A percentile compares a stretch with the other conserved stretches of the same genome.
Evolutionary conservation across 441 rosid species (phyloP).

Genomic region (Euphorbia schlechtendalii): DNA sequence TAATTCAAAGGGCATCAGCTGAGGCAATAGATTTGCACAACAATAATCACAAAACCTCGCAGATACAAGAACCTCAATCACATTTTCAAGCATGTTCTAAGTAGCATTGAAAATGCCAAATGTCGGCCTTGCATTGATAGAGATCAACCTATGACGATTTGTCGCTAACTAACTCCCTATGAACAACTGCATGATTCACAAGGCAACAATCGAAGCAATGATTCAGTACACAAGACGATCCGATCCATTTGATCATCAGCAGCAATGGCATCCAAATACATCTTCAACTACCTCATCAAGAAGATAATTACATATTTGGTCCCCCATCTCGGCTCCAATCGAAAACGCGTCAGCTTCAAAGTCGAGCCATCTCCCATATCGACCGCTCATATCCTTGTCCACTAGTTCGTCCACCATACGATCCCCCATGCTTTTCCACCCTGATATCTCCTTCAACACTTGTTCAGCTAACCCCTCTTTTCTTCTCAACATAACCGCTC

Average conservation of each 20-base stretch:
- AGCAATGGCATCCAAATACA: too few relatives aligned
- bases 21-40: constrained; percentile 1
- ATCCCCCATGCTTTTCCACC: constrained; percentile 62
- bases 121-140: too few relatives aligned
- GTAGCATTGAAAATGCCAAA: too few relatives aligned
- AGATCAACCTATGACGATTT: too few relatives aligned
- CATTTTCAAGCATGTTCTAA: neutral
- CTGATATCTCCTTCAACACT: constrained; percentile 59
- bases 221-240: too few relatives aligned
- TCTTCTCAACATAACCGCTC: constrained; percentile 39
- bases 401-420: constrained; percentile 90
- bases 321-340: too few relatives aligned
- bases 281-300: too few relatives aligned
- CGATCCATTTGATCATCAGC: too few relatives aligned
- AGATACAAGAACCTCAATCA: constrained; percentile 3
- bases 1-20: constrained; percentile 9
- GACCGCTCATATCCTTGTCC: constrained; percentile 83
- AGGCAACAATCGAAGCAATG: too few relatives aligned
- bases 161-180: too few relatives aligned
- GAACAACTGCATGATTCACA: too few relatives aligned
- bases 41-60: neutral
- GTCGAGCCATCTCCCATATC: constrained; percentile 75
- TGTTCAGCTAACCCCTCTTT: constrained; percentile 61
- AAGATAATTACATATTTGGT: too few relatives aligned
- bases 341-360: constrained; percentile 26